Base-by-base conservation (phyloP, 2,329 filamentous ascomycete species). In the Aspergillus candidus region DNA sequence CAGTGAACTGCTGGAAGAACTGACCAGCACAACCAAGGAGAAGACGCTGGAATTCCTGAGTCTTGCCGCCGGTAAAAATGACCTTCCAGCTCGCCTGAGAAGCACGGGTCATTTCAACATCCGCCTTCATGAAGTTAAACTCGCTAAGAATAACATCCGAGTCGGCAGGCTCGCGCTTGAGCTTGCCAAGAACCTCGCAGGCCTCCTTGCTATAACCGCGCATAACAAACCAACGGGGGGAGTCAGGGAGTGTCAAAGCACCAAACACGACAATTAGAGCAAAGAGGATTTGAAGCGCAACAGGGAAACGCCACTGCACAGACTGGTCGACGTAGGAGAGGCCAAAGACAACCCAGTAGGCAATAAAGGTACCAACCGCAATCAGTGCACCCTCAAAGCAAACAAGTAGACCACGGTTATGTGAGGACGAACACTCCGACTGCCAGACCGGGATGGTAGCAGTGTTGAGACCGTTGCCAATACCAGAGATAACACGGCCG, bases 201-300 rank as follows among this genome's bases (percentile, higher is more conserved):
- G 62, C 76, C 52, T 69, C 73, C 44, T 64, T 62, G 48, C 77
- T 69, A 32, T 67, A 60, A 12, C 74, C 75, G 40, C 72, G 71
- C 41, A 73, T 61, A 10, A 79, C 68, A 14, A 80, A 64, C 72
- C 75, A 78, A 32, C 75, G 66, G 6, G 76, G 76, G 0, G 73
- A 76, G 45, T 79, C 76, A 7, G 76, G 76, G 1, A 78, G 61
- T 12, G 55, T 30, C 0, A 57, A 4, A 22, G 49, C 55, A 33
- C 59, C 59, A 7, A 18, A 2, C 12, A 39, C 44, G 27, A 59
- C 53, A 5, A 53, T 15, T 6, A 60, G 6, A 11, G 52, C 72
- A 35, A 74, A 66, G 41, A 73, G 35, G n/a, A 73, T 58, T 48
- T 75, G 71, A 48, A 75, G 67, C 2, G 69, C 71, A 2, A 75